Evolutionary conservation across 306 rosid species (phyloP).

Genomic region (Cucurbita argyrosperma): DNA sequence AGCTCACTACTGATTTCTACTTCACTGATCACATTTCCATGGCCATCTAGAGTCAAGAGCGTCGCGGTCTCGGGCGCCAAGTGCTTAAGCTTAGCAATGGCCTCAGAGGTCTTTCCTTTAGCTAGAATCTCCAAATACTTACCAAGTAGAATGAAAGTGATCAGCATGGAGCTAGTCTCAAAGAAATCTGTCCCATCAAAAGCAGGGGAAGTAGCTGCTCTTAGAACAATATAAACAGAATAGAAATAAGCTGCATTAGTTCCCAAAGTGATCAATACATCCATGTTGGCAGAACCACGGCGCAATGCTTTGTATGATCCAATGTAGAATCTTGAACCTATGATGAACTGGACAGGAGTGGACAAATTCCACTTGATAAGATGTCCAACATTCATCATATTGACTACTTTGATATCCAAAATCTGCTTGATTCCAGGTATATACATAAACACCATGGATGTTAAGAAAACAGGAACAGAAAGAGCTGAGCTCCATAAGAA

Average conservation of each 20-base stretch:
- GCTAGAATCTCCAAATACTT: slow-evolving; percentile 78
- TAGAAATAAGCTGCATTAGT: slow-evolving; percentile 86
- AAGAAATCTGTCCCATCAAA: slow-evolving; percentile 67
- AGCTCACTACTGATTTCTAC: slow-evolving; percentile 42
- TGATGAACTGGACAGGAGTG: slow-evolving; percentile 58
- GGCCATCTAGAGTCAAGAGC: slow-evolving; percentile 30
- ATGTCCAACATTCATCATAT: slow-evolving; percentile 48
- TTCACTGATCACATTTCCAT: slow-evolving; percentile 34
- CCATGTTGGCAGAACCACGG: slow-evolving; percentile 67
- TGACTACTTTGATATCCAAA: slow-evolving; percentile 39
- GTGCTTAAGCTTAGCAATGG: slow-evolving; percentile 77
- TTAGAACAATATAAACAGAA: slow-evolving; percentile 48
- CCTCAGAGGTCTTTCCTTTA: slow-evolving; percentile 69
- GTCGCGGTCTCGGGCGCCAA: slow-evolving; percentile 60
- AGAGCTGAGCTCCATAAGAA: slow-evolving; percentile 53
- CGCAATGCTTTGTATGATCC: slow-evolving; percentile 59
- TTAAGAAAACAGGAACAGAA: slow-evolving; percentile 57
- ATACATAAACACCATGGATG: slow-evolving; percentile 73
- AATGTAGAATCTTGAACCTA: slow-evolving; percentile 56
- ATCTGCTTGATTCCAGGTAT: slow-evolving; percentile 37
- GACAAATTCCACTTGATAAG: slow-evolving; percentile 52
- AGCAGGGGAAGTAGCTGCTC: slow-evolving; percentile 35
- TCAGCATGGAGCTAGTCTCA: slow-evolving; percentile 76
- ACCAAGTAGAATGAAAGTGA: slow-evolving; percentile 63
- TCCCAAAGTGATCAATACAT: slow-evolving; percentile 65